These are phyloP conservation scores for Prosopis cineraria DNA, from an alignment of 306 rosid genomes.

Conservation along the genomic window DNA sequence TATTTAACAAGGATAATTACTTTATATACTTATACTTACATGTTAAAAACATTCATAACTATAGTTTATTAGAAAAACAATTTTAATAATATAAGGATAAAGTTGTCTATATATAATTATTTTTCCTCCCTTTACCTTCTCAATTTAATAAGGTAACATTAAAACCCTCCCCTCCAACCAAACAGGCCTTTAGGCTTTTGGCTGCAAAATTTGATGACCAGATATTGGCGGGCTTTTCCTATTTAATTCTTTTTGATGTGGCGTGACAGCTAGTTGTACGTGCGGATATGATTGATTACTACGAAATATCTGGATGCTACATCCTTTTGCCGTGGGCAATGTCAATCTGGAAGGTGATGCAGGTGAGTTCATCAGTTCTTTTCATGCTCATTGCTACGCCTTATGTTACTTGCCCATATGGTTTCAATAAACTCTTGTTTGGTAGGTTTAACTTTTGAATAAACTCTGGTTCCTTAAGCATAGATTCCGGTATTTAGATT, in stretches of 20 bases:
- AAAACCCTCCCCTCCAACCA: too few species aligned
- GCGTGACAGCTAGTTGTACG: slow-evolving; percentile 74
- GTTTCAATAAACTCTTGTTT: background rate
- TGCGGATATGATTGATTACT: slow-evolving; percentile 92
- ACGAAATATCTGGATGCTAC: slow-evolving; percentile 96
- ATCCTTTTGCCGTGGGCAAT: slow-evolving; percentile 94
- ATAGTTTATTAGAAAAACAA: too few species aligned
- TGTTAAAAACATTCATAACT: too few species aligned
- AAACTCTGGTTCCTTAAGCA: background rate
- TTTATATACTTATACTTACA: too few species aligned
- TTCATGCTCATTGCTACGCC: background rate
- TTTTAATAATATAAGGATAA: too few species aligned
- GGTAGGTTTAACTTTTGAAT: background rate
- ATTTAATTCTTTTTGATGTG: slow-evolving; percentile 24
- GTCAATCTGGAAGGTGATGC: slow-evolving; percentile 92
- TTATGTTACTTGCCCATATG: background rate
- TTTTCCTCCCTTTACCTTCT: too few species aligned
- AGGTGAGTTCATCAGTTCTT: slow-evolving; percentile 54
- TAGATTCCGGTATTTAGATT: slow-evolving; percentile 18
- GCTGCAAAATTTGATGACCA: background rate
- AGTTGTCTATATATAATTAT: too few species aligned
- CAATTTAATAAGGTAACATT: too few species aligned
- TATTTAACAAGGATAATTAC: too few species aligned
- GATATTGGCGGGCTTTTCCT: background rate
- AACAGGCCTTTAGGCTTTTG: slow-evolving; percentile 17